phyloP scores from a whole-genome alignment of 31 red algal species.

The Odonthalia washingtoniensis region DNA sequence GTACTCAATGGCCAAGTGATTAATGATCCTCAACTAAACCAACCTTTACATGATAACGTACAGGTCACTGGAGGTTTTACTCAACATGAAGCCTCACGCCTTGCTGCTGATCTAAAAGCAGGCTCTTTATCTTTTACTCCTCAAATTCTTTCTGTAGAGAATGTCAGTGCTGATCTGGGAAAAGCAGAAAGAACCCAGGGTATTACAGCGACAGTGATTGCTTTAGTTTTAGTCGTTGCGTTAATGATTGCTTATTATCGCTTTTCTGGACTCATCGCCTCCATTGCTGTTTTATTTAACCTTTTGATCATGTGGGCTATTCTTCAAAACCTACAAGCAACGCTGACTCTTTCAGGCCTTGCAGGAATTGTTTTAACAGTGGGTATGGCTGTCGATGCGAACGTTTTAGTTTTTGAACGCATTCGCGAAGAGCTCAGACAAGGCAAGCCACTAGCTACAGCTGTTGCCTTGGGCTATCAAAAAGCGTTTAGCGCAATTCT shows the following conservation, averaged over 20 bases:
- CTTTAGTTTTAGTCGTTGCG: not conserved
- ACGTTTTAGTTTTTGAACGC: constrained; percentile 45
- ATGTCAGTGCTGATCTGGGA: not conserved
- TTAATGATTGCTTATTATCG: constrained; percentile 55
- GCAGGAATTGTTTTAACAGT: constrained; percentile 50
- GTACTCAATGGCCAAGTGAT: too few species aligned
- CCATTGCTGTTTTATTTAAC: constrained; percentile 40
- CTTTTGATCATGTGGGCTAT: constrained; percentile 30
- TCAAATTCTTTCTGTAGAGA: constrained; percentile 1
- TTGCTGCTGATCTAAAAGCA: too few species aligned
- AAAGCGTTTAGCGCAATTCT: constrained; percentile 38
- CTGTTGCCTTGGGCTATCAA: constrained; percentile 31
- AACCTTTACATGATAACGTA: too few species aligned
- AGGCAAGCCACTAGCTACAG: not conserved
- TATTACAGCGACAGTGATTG: not conserved
- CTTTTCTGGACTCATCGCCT: constrained; percentile 22
- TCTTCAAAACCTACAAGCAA: not conserved
- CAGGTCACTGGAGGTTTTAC: too few species aligned
- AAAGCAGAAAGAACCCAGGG: not conserved
- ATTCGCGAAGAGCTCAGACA: constrained; percentile 42
- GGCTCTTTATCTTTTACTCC: not conserved
- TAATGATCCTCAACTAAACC: too few species aligned
- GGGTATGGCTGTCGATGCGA: constrained; percentile 69
- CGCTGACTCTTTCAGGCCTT: constrained; percentile 48
- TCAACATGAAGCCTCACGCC: too few species aligned